Evolutionary conservation across 495 filamentous ascomycete species (phyloP), one percentile per base, ranked within the genome.

Genomic region (Neurospora cerealis): DNA sequence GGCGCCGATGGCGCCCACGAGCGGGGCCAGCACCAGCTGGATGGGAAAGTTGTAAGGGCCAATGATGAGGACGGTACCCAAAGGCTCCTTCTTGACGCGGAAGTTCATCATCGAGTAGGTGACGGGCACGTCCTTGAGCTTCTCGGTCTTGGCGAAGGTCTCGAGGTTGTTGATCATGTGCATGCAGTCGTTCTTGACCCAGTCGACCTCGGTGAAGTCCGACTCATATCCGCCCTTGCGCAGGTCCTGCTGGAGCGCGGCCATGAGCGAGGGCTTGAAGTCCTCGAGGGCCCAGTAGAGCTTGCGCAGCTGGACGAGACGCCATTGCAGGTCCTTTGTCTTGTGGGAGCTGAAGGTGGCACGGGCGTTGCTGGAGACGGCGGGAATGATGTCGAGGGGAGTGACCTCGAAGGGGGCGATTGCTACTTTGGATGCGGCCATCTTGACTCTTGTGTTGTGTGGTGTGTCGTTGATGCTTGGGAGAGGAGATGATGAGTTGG

Each of bases 1-100:
- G 32, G 94, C 95, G 37, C 91, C 91, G 74, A 98, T 98, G 73
- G 95, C 96, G 71, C 95, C 96, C 70, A 97, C 87, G 41, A 96
- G 79, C 15, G 96, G 95, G 9, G 89, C 88, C 34, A 98, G 76
- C 36, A 89, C 87, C 21, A 98, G 85, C 79, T 94, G 91, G 78
- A 97, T 82, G 54, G 96, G 96, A 82, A 92, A 97, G 85, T 99
- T 98, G 86, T 92, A 98, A 60, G 94, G 87, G 69, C 95, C 96
- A 79, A 99, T 95, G 75, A 98, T 89, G 75, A 98, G 83, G 1
- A 94, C 89, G 42, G 87, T 80, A 48, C 96, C 96, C 60, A 98
- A 78, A 15, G 96, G 96, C 77, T 98, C 96, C 85, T 97, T 98
- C 66, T 91, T 85, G 80, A 95, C 91, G 79, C 87, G 91, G 32